Evolutionary conservation across 148 eudicot species (phyloP).

Genomic region (Fagopyrum homotropicum): DNA sequence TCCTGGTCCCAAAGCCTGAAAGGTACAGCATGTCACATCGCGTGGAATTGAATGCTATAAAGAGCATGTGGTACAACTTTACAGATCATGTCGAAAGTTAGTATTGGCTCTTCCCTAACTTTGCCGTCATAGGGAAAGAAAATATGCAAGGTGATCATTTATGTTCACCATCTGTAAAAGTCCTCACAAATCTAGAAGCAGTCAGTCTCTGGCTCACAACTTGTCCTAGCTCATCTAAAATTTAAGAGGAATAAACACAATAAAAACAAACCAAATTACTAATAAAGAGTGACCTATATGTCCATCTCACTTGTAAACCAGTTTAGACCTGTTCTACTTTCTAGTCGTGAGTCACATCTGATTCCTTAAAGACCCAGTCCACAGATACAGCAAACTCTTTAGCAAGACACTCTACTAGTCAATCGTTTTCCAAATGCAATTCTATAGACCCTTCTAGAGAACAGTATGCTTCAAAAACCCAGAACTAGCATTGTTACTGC

Average conservation of each 20-base stretch:
- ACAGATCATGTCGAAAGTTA: background rate
- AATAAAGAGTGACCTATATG: background rate
- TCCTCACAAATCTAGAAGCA: background rate
- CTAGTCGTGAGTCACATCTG: too few species aligned
- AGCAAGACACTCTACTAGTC: too few species aligned
- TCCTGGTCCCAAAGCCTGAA: constrained; percentile 91
- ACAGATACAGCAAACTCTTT: too few species aligned
- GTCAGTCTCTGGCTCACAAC: too few species aligned
- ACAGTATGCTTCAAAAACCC: background rate
- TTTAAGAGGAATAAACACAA: background rate
- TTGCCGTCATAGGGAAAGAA: background rate
- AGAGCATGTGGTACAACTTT: background rate
- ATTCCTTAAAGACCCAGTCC: too few species aligned
- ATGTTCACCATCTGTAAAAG: background rate
- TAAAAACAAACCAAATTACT: background rate
- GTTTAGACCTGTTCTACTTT: too few species aligned
- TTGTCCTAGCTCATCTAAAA: background rate
- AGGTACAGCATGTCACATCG: constrained; percentile 19
- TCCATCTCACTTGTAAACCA: background rate
- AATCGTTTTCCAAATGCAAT: too few species aligned
- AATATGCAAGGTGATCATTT: background rate
- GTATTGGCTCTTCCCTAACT: background rate
- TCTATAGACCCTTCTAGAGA: too few species aligned
- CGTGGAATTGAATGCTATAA: background rate
- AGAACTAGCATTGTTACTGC: background rate